Evolutionary conservation across 805 yeast species (phyloP), one percentile per base, ranked within the genome.

Genomic region (Candida easanensis): DNA sequence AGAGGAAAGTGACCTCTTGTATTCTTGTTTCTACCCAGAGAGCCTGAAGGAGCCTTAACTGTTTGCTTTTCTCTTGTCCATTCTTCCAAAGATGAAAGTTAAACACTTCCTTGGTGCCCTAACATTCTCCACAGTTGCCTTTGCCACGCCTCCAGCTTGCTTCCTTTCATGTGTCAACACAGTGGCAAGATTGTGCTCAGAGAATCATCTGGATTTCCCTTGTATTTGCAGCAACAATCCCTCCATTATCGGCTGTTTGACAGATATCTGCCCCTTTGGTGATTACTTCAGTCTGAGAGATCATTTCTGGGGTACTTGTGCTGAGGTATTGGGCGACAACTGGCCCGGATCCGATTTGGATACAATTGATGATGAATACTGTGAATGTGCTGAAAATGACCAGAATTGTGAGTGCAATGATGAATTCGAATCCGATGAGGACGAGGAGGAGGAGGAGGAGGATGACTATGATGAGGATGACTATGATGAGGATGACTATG

Each of bases 121-220:
- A 15, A 20, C 25, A 5, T n/a, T 38, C 13, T 17, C 40, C 15
- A 5, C 33, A 4, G 11, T 41, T 5, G 46, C 23, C 18, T 10
- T 30, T 11, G 70, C 74, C 17, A 71, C 77, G 0, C 78, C 79
- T 3, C 80, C 79, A 9, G 77, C 78, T 9, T 75, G 80, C 50
- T 69, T 73, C 48, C 49, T 74, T 16, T 50, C 68, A 28, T 75
- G 80, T 53, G 48, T 70, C 31, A 64, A 63, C 41, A 65, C 57
- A 17, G 55, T 72, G 5, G 49, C 77, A 11, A 55, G 56, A 21
- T 45, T 59, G 48, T 71, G 77, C 49, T 57, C 58, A 3, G 37
- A 41, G 2, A 49, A 42, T 4, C 71, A 64, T 26, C 40, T 53
- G 4, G 75, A 74, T 54, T 46, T 73, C 38, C 54, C 57, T 10